phyloP scores from a whole-genome alignment of 2,329 filamentous ascomycete species.

The Fusarium hainanense region DNA sequence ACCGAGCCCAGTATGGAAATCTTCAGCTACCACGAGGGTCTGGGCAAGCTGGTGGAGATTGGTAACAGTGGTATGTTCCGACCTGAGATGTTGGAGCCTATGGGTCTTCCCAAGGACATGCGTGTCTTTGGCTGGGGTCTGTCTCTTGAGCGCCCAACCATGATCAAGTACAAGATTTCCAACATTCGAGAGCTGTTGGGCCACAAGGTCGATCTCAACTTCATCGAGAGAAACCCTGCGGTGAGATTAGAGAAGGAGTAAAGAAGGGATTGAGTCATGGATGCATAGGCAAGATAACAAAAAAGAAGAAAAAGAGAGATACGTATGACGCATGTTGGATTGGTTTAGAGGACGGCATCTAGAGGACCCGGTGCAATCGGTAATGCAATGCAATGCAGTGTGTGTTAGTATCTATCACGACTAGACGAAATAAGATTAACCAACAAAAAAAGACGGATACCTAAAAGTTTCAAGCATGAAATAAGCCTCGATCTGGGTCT shows the following conservation, averaged over 20 bases:
- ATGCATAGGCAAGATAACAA: constrained; percentile 6
- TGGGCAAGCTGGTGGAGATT: constrained; percentile 94
- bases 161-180: constrained; percentile 93
- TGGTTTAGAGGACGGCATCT: constrained; percentile 26
- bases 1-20: constrained; percentile 99
- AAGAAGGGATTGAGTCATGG: background rate
- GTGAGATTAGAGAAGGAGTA: constrained; percentile 89
- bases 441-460: constrained; percentile 14
- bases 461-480: constrained; percentile 15
- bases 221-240: constrained; percentile 91
- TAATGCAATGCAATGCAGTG: background rate
- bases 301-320: constrained; percentile 10
- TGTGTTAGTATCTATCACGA: constrained; percentile 26
- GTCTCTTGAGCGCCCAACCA: constrained; percentile 91
- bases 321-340: constrained; percentile 9
- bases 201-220: constrained; percentile 93
- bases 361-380: constrained; percentile 14
- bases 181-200: constrained; percentile 94
- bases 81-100: constrained; percentile 94
- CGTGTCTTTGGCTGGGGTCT: constrained; percentile 94
- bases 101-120: constrained; percentile 93
- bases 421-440: constrained; percentile 37
- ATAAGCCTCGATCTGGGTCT: constrained; percentile 1
- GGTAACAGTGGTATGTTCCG: constrained; percentile 99
- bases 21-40: constrained; percentile 91